These are phyloP conservation scores for Penicillium verrucosum DNA, from an alignment of 2,329 filamentous ascomycete species.

Conservation along the genomic window DNA sequence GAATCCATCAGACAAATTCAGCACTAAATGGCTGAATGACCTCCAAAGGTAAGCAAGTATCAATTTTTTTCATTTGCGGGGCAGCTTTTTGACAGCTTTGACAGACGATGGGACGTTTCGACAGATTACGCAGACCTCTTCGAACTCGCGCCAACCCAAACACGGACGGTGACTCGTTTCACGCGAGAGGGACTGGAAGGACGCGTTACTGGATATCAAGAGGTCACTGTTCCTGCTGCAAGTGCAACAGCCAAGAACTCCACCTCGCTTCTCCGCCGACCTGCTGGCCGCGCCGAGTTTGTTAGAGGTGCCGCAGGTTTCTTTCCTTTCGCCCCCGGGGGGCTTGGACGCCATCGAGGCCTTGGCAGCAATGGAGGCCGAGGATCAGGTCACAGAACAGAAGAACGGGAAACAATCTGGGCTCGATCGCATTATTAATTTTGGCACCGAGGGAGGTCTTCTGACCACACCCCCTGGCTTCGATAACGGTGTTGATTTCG, in stretches of 20 bases:
- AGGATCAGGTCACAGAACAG: slow-evolving; percentile 55
- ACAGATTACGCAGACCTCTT: slow-evolving; percentile 81
- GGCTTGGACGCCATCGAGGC: slow-evolving; percentile 84
- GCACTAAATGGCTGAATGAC: slow-evolving; percentile 78
- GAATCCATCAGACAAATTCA: slow-evolving; percentile 75
- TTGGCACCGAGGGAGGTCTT: slow-evolving; percentile 72
- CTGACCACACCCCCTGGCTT: slow-evolving; percentile 82
- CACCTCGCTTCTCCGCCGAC: slow-evolving; percentile 81
- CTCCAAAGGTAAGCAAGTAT: slow-evolving; percentile 68
- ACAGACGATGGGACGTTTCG: slow-evolving; percentile 72
- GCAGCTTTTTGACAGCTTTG: slow-evolving; percentile 10
- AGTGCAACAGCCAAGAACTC: slow-evolving; percentile 94
- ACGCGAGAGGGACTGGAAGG: slow-evolving; percentile 88
- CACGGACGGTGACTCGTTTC: slow-evolving; percentile 91
- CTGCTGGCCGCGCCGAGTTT: slow-evolving; percentile 82
- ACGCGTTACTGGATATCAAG: slow-evolving; percentile 86
- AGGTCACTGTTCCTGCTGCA: slow-evolving; percentile 85
- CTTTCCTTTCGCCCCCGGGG: slow-evolving; percentile 85
- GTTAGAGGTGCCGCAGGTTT: slow-evolving; percentile 89
- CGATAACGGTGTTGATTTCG: slow-evolving; percentile 70
- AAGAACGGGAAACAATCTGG: slow-evolving; percentile 44
- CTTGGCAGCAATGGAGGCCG: slow-evolving; percentile 77
- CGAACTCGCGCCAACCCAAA: slow-evolving; percentile 83
- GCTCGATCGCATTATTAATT: slow-evolving; percentile 82
- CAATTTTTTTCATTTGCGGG: neutral